Base-by-base conservation (phyloP, 106 monocot genomes). In the Acorus calamus region DNA sequence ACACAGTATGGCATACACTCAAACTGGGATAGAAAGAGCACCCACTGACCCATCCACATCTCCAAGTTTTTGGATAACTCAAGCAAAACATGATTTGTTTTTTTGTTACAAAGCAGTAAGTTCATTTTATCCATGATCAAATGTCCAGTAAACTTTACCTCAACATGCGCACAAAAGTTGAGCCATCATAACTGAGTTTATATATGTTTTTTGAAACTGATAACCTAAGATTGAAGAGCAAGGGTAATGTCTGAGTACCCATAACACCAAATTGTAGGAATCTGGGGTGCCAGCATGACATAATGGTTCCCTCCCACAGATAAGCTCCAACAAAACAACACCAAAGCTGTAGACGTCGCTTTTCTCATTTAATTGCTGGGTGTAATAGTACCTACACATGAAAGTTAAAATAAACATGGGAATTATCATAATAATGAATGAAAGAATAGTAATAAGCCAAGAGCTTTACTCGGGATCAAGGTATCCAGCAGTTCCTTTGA, bases 331-430 rank as follows among this genome's bases (percentile, higher is more conserved):
- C 11, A 81, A 59, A n/a, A 81, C 81, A 59, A 81, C 76, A 60
- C 81, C 81, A 65, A 81, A 81, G 63, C 81, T 81, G 28, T 81
- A 81, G 64, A 81, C 64, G 69, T 81, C 81, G 61, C 81, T 81
- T 69, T 81, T 81, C 81, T 81, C 81, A 41, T 68, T 81, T 62
- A 81, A 68, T 56, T 76, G 76, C 65, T 66, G 77, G 8, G 77
- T 73, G 4, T 59, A 55, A 69, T 69, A 81, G 61, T 81, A 81
- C 50, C 81, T 77, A 66, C 42, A 69, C 3, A 14, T 13, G 11
- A 11, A 61, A 70, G 55, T 11, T 49, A 11, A 73, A n/a, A 65
- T 9, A 52, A 45, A 28, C 28, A 28, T 28, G 28, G 28, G 3
- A n/a, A 47, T 63, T 3, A 67, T 51, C 5, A 47, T 2, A 49